Evolutionary conservation across 768 basidiomycete species (phyloP), one percentile per base, ranked within the genome.

Genomic region (Artomyces pyxidatus): DNA sequence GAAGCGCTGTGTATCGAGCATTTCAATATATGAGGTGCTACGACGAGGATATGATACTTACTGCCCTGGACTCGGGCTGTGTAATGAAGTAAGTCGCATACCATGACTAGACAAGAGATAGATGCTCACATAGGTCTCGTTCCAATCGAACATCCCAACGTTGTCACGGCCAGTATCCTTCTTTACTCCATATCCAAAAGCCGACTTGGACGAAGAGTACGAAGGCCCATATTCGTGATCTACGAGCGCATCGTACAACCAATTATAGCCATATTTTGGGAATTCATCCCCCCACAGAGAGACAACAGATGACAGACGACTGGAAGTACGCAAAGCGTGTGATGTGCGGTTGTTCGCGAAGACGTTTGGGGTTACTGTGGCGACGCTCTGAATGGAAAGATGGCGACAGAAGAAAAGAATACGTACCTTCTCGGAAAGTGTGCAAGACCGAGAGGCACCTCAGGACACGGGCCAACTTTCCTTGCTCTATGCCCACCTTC

Each of bases 261-360:
- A 47, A 0, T 59, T 50, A 6, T 60, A 51, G 2, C 62, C 59
- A 49, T 61, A 59, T 3, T 44, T 47, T 11, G 16, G n/a, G 16
- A 41, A 50, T 44, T 61, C 62, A 27, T 50, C 37, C 2, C 42
- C 23, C 3, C 61, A 57, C 6, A 52, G 53, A 23, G 56, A 56
- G 0, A 59, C 56, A 6, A 68, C 47, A 19, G 49, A 53, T 9
- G 58, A 54, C 2, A 71, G 43, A 2, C 64, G 61, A 30, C 67
- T 64, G 3, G 56, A 55, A 8, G 68, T 67, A 3, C 66, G 47
- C 2, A 72, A 59, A 29, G 61, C 57, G 41, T 66, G 50, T 44
- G 67, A 69, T 0, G 73, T 57, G 1, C 70, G 65, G 52, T 70
- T 73, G 48, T 74, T 72, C 2, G 68, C 65, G 43, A 70, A 73